Conservation (phyloP, 768 basidiomycete genomes). For the Ramaria rubella region DNA sequence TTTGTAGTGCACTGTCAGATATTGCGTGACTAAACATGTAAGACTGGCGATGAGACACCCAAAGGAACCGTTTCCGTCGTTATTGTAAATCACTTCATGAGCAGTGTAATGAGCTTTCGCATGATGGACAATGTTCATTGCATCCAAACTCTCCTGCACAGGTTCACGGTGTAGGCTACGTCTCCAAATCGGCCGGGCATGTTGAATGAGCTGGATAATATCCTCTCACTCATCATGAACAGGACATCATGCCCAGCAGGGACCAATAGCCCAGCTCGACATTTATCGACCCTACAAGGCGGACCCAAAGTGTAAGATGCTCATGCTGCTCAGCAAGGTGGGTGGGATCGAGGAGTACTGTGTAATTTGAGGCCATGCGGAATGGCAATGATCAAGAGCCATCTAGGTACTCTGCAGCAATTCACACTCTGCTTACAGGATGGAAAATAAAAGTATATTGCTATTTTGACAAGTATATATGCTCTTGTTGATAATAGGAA, state of each 20-base stretch:
- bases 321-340: conserved; percentile 96
- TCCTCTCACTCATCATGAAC: conserved; percentile 91
- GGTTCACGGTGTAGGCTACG: conserved; percentile 98
- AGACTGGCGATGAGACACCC: too few species aligned
- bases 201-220: conserved; percentile 99
- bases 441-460: too few species aligned
- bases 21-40: too few species aligned
- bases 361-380: conserved; percentile 96
- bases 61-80: too few species aligned
- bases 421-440: too few species aligned
- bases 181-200: conserved; percentile 98
- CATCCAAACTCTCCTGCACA: conserved; percentile 96
- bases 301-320: conserved; percentile 99
- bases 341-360: conserved; percentile 99
- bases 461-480: too few species aligned
- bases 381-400: conserved; percentile 86
- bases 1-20: too few species aligned
- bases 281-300: conserved; percentile 98
- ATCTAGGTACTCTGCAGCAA: too few species aligned
- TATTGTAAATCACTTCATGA: too few species aligned
- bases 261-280: conserved; percentile 98
- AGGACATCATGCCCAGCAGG: conserved; percentile 99
- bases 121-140: conserved; percentile 99
- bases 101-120: too few species aligned
- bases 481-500: too few species aligned